Conservation (phyloP, 345 rosid genomes). For the Euphorbia lathyris region DNA sequence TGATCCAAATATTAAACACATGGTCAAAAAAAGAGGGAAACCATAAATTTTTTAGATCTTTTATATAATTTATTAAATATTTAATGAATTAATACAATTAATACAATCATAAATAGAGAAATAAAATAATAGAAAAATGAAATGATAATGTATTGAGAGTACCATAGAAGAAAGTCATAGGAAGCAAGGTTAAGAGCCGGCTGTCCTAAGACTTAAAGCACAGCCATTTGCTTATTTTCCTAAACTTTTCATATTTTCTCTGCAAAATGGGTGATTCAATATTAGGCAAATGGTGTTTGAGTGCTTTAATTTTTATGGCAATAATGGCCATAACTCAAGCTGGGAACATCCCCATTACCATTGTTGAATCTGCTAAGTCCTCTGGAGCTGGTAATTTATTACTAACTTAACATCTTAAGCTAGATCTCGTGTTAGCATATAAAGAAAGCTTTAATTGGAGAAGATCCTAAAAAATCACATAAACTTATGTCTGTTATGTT, state of each 20-base stretch:
- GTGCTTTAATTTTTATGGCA: background rate
- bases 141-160: background rate
- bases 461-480: no score
- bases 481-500: no score
- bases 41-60: no score
- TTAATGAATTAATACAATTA: no score
- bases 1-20: no score
- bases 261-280: conserved; percentile 18
- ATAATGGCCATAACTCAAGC: conserved; percentile 13
- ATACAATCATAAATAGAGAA: no score
- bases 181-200: background rate
- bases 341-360: conserved; percentile 17
- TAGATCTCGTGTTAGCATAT: no score
- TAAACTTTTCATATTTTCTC: no score
- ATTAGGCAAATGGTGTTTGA: conserved; percentile 10
- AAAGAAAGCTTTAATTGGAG: no score
- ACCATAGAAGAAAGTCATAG: background rate
- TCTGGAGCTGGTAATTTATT: conserved; percentile 28
- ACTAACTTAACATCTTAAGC: no score
- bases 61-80: no score
- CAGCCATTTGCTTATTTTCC: background rate
- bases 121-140: background rate
- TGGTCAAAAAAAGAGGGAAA: no score
- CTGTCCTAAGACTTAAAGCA: background rate
- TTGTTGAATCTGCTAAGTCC: conserved; percentile 19